Percentiles rank a stretch among this genome's conserved stretches.
phyloP scores from a whole-genome alignment of 345 rosid species.

The Psidium friedrichsthalianum region DNA sequence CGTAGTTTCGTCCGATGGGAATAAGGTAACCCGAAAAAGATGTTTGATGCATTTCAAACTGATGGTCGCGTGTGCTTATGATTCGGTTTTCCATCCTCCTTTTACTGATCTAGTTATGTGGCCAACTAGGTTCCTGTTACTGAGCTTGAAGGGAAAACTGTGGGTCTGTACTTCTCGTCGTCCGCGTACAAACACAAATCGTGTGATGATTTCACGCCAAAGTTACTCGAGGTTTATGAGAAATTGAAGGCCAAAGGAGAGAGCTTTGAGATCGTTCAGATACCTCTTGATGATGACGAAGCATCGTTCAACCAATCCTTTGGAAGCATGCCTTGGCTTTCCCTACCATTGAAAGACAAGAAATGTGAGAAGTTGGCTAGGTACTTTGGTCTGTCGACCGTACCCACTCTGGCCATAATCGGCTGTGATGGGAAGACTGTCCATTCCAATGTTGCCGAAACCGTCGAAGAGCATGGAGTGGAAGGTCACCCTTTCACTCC shows the following conservation, averaged over 20 bases:
- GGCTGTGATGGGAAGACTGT: constrained; percentile 8
- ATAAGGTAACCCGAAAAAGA: constrained; percentile 20
- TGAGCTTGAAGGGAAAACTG: constrained; percentile 9
- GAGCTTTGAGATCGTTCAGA: constrained; percentile 12
- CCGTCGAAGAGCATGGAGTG: constrained; percentile 6
- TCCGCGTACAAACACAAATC: not conserved
- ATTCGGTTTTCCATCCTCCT: not conserved
- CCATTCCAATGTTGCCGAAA: not conserved
- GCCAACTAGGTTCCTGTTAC: constrained; percentile 1
- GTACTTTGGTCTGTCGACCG: constrained; percentile 1
- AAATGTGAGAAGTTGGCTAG: not conserved
- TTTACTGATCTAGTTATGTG: not conserved
- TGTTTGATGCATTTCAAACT: not conserved
- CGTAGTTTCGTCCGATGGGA: constrained; percentile 39
- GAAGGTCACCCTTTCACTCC: constrained; percentile 14
- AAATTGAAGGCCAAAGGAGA: constrained; percentile 2
- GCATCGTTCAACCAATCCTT: not conserved
- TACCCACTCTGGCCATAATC: constrained; percentile 13
- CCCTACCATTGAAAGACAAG: constrained; percentile 7
- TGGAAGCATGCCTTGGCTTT: constrained; percentile 12
- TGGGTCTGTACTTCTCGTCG: constrained; percentile 12
- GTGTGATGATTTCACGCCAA: not conserved
- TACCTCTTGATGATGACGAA: constrained; percentile 5
- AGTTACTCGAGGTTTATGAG: not conserved
- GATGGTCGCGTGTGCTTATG: not conserved